Evolutionary conservation across 345 rosid genomes (phyloP), one percentile per base, ranked within the genome.

Genomic region (Microcos paniculata): DNA sequence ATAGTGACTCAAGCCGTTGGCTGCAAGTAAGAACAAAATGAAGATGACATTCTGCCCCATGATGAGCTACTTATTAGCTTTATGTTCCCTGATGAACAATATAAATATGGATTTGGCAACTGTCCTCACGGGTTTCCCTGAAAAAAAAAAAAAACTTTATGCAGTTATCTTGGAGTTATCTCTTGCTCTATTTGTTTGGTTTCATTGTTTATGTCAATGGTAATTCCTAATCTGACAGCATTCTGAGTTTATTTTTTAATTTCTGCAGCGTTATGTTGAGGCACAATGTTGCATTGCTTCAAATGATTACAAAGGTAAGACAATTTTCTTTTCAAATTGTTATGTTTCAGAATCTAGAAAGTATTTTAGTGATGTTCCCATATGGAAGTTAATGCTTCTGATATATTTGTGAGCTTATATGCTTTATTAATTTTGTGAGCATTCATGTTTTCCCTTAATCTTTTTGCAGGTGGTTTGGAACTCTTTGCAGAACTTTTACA

Each of bases 241-340:
- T 42, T 28, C 63, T 70, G 26, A 69, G 63, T 76, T n/a, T 51
- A 64, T 24, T 56, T 81, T 70, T 78, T 70, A 52, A 80, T 80
- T 76, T 84, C 72, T 80, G 79, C 96, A 93, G 99, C 91, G 97
- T 35, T 96, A 96, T 82, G 97, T 96, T 55, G 99, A 96, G 86
- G 99, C 97, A 15, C 97, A 90, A 76, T 91, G 98, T 83, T 90
- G 92, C 80, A 81, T 93, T 76, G 91, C 97, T 80, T 85, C 97
- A 72, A 95, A 96, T 88, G 95, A 93, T 78, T 96, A 93, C 81
- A 93, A 85, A 89, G 99, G 99, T 96, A 85, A 75, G 7, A 51
- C 35, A 30, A 74, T 56, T 64, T 77, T 59, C 23, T 62, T 58
- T 80, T 74, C 40, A 62, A 59, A 24, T 5, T 76, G 42, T 28